Base-by-base conservation (phyloP, 2,329 filamentous ascomycete species). In the Biscogniauxia marginata region DNA sequence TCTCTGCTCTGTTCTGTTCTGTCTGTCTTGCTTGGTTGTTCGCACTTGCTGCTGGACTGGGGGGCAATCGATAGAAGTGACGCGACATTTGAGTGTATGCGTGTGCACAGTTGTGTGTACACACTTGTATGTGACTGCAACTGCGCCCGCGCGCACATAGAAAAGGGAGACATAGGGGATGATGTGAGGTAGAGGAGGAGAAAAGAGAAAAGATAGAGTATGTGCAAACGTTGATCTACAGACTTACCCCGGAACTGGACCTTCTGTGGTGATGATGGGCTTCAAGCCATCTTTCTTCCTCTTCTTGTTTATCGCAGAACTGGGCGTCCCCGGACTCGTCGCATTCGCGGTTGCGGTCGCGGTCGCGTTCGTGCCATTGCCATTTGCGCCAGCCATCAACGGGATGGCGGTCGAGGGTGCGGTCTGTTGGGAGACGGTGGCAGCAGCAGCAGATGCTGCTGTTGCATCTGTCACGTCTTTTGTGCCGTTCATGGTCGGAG, bases 211-310 rank as follows among this genome's bases (percentile, higher is more conserved):
- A 60, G 57, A 51, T 24, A 43, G n/a, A n/a, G n/a, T n/a, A 50
- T 67, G 77, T 39, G 30, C 13, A 39, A 39, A 9, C 30, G 13
- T 39, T 39, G 30, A 39, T 74, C 56, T 71, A 77, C 30, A 46
- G 9, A 60, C 74, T 70, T 70, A 72, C 67, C 59, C 63, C 30
- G 67, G 68, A 61, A 67, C 73, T 69, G 75, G 78, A 73, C 73
- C 77, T 67, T 90, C 87, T 57, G 82, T 88, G 44, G 87, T 91
- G 73, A 91, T 88, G 69, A 91, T 90, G 67, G 88, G 88, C 75
- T 90, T 89, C 64, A 90, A 76, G 53, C 81, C 82, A 45, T 87
- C 85, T 80, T 91, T 91, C 78, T 88, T 87, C 69, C 87, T 82
- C 80, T 91, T 91, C 80, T 89, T 90, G 61, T 77, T 79, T 30